These are phyloP conservation scores for Diplodia seriata DNA, from an alignment of 2,329 filamentous ascomycete species.

Conservation along the genomic window DNA sequence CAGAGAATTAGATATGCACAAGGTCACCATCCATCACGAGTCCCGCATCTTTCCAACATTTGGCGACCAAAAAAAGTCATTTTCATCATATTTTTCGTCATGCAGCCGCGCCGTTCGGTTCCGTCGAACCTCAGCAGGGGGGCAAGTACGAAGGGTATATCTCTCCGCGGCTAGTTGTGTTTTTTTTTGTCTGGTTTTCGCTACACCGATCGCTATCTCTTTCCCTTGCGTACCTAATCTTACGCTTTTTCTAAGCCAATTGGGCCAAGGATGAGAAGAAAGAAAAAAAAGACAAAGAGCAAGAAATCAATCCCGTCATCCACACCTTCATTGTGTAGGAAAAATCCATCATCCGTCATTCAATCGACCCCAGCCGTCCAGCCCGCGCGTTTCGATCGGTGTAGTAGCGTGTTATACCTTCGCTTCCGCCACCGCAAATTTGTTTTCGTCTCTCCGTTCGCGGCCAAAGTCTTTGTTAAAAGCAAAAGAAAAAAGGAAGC, in stretches of 20 bases:
- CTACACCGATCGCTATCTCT: background rate
- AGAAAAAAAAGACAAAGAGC: background rate
- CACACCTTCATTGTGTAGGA: background rate
- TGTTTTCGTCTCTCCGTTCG: background rate
- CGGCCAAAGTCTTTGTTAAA: background rate
- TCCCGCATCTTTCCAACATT: background rate
- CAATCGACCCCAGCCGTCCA: background rate
- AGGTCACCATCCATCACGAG: no score
- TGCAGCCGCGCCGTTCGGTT: background rate
- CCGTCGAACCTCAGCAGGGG: background rate
- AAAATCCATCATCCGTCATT: background rate
- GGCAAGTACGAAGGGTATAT: slow-evolving; percentile 4
- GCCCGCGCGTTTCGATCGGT: background rate
- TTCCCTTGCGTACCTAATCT: background rate
- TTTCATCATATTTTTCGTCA: slow-evolving; percentile 17
- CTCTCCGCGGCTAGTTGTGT: background rate
- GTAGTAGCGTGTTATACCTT: background rate
- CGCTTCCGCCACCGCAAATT: slow-evolving; percentile 9
- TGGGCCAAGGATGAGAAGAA: background rate
- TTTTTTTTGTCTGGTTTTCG: background rate
- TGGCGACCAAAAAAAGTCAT: slow-evolving; percentile 28
- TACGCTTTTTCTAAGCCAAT: background rate
- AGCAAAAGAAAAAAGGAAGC: background rate
- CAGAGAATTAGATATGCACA: no score
- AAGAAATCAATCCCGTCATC: background rate